Conservation (phyloP, 2,329 filamentous ascomycete genomes). For the Coniella lustricola region DNA sequence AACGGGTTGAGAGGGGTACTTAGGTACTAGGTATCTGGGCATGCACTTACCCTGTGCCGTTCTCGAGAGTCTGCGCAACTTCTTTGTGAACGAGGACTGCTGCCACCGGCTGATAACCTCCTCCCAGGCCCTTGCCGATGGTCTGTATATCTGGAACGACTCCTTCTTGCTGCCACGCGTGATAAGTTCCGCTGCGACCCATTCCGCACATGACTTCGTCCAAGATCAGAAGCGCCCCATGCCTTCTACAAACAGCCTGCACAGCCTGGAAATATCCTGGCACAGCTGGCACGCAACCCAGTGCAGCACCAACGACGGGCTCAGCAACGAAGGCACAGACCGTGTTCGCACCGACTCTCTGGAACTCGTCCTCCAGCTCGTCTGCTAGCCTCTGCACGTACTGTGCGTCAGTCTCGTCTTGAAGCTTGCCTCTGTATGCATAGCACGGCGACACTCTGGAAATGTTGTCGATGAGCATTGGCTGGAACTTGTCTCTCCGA, state of each 20-base stretch:
- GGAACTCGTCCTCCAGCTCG: conserved; percentile 63
- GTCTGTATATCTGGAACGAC: conserved; percentile 54
- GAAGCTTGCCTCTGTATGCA: conserved; percentile 49
- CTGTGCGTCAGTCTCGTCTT: conserved; percentile 45
- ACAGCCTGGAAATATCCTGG: conserved; percentile 49
- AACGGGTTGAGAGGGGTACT: neutral
- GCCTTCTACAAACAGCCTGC: conserved; percentile 44
- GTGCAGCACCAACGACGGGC: conserved; percentile 61
- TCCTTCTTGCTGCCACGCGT: conserved; percentile 58
- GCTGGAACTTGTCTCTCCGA: conserved; percentile 55
- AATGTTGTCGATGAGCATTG: conserved; percentile 50
- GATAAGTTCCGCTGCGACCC: conserved; percentile 53
- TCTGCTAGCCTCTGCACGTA: conserved; percentile 55
- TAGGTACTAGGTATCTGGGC: too few relatives aligned
- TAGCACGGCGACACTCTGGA: conserved; percentile 61
- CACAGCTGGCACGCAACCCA: conserved; percentile 44
- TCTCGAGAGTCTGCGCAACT: conserved; percentile 40
- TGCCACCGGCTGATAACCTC: conserved; percentile 54
- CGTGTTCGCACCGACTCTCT: conserved; percentile 52
- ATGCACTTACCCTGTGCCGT: conserved; percentile 30
- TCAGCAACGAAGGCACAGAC: conserved; percentile 70
- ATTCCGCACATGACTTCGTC: conserved; percentile 65
- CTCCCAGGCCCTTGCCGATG: conserved; percentile 56
- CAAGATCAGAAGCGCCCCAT: conserved; percentile 48
- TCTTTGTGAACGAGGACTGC: conserved; percentile 46